These are phyloP conservation scores for Cercospora berteroae DNA, from an alignment of 2,329 filamentous ascomycete genomes.

Conservation along the genomic window DNA sequence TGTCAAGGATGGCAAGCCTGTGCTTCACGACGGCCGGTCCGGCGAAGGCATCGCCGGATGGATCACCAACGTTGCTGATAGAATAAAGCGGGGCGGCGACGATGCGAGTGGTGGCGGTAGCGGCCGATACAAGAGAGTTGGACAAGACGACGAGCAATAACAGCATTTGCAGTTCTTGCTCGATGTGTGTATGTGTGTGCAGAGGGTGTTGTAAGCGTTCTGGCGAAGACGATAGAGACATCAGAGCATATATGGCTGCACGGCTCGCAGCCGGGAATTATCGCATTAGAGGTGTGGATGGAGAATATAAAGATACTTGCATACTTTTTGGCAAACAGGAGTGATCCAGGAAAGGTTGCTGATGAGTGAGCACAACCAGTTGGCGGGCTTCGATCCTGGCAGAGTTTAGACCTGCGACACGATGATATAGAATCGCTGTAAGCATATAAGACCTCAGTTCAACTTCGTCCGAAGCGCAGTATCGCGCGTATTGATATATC, in stretches of 20 bases:
- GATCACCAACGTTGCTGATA: conserved; percentile 59
- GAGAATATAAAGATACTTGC: neutral
- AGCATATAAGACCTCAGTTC: neutral
- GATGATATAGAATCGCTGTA: neutral
- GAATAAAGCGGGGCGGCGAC: conserved; percentile 54
- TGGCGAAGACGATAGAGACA: conserved; percentile 14
- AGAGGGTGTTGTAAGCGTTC: conserved; percentile 11
- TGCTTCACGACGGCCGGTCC: conserved; percentile 40
- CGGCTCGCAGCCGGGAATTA: neutral
- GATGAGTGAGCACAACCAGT: neutral
- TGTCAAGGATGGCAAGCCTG: conserved; percentile 51
- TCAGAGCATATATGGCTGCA: conserved; percentile 1
- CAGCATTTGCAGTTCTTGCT: neutral
- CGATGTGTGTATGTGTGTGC: conserved; percentile 9
- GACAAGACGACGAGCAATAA: conserved; percentile 42
- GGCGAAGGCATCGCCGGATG: conserved; percentile 64
- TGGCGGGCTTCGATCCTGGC: neutral
- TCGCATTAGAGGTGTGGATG: neutral
- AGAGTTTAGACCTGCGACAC: neutral
- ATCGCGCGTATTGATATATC: neutral
- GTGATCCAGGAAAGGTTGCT: neutral
- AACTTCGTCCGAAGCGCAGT: neutral
- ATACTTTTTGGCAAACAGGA: neutral
- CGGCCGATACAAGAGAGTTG: conserved; percentile 49
- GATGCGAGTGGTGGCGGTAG: conserved; percentile 40